These are phyloP conservation scores for Chlorella sp. DNA, from an alignment of 139 green algal genomes.

Conservation along the genomic window DNA sequence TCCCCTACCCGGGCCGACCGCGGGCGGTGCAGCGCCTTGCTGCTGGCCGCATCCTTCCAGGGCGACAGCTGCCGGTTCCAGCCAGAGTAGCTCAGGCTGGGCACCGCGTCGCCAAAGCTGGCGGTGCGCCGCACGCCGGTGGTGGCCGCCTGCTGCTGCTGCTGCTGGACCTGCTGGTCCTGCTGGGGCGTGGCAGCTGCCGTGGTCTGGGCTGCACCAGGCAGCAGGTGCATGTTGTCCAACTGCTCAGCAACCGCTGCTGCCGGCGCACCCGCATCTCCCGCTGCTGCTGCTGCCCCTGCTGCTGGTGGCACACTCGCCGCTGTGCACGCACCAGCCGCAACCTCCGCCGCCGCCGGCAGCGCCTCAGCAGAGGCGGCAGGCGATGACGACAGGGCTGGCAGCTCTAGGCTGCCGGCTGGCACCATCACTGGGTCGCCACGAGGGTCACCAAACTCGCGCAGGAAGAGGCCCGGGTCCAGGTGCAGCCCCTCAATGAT, in stretches of 20 bases:
- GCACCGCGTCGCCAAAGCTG: constrained; percentile 29
- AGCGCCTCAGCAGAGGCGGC: not conserved
- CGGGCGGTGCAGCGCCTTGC: not conserved
- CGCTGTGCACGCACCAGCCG: not conserved
- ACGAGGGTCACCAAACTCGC: constrained; percentile 56
- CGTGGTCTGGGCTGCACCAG: not conserved
- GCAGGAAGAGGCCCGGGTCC: constrained; percentile 77
- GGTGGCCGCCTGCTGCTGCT: too few species aligned
- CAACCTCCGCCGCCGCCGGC: not conserved
- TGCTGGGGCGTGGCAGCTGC: not conserved
- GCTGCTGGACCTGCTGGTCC: not conserved
- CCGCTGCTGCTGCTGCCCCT: not conserved
- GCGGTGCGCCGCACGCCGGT: not conserved
- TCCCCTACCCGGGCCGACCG: not conserved
- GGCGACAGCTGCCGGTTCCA: constrained; percentile 17
- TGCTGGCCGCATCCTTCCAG: not conserved
- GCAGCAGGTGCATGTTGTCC: too few species aligned
- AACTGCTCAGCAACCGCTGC: not conserved
- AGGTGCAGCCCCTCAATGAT: constrained; percentile 91
- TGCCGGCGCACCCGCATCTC: not conserved
- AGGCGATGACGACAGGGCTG: not conserved
- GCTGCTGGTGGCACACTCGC: not conserved
- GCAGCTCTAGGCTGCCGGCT: not conserved
- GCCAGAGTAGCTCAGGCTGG: not conserved
- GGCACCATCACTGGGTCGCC: not conserved